These are phyloP conservation scores for Fusarium humuli DNA, from an alignment of 2,329 filamentous ascomycete genomes.

Conservation along the genomic window DNA sequence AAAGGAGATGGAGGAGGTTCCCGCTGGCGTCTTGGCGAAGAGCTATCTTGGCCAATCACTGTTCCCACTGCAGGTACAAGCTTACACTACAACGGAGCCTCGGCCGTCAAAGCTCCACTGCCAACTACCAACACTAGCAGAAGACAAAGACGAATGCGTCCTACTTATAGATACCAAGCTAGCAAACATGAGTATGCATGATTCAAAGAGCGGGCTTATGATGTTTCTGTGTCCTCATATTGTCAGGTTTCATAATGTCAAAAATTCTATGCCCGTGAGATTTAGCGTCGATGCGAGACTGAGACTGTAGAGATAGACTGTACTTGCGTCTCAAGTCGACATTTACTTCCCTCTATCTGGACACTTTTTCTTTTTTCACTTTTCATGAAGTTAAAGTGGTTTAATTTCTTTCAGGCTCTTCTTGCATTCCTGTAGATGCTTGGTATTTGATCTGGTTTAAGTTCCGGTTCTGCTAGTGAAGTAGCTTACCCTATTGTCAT, in stretches of 20 bases:
- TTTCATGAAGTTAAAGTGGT: not conserved
- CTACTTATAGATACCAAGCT: not conserved
- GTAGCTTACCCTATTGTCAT: not conserved
- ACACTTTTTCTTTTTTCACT: not conserved
- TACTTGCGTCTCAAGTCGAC: not conserved
- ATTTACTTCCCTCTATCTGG: not conserved
- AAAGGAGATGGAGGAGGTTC: slow-evolving; percentile 49
- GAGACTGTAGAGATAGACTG: not conserved
- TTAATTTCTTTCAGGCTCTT: not conserved
- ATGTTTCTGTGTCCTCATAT: not conserved
- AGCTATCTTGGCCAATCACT: slow-evolving; percentile 40
- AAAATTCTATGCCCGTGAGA: not conserved
- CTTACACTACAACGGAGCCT: slow-evolving; percentile 25
- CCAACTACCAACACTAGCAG: slow-evolving; percentile 18
- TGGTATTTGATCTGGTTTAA: not conserved
- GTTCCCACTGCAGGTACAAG: slow-evolving; percentile 36
- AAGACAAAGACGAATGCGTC: slow-evolving; percentile 12
- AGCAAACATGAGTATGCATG: not conserved
- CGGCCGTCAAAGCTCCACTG: slow-evolving; percentile 23
- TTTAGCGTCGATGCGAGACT: not conserved
- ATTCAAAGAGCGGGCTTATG: not conserved
- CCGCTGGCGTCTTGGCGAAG: slow-evolving; percentile 41
- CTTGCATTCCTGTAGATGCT: not conserved
- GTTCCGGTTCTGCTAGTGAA: not conserved
- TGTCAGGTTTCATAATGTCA: not conserved